These are phyloP conservation scores for Lodderomyces metapsilosis DNA, from an alignment of 1,139 yeast species.

Conservation along the genomic window DNA sequence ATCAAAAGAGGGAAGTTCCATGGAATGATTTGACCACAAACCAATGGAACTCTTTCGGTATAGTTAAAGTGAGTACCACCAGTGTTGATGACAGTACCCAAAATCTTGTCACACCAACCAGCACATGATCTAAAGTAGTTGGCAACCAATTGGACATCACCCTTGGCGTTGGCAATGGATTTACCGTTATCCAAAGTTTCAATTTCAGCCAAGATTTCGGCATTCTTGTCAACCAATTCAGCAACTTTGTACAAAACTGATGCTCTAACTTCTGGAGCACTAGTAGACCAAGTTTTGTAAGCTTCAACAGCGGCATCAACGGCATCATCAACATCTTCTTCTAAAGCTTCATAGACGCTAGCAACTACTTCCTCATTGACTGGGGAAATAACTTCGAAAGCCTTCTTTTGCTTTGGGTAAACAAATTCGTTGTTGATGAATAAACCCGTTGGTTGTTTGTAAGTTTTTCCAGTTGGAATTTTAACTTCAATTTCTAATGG, in stretches of 20 bases:
- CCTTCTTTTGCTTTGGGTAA: constrained; percentile 45
- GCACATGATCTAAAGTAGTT: constrained; percentile 71
- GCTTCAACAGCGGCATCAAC: constrained; percentile 77
- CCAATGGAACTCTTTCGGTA: constrained; percentile 63
- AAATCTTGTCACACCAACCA: constrained; percentile 81
- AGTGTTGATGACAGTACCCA: constrained; percentile 66
- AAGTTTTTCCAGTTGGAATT: constrained; percentile 58
- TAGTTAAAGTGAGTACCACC: constrained; percentile 62
- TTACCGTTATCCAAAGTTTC: constrained; percentile 84
- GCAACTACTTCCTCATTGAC: constrained; percentile 67
- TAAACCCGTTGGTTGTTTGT: constrained; percentile 46
- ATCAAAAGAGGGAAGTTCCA: constrained; percentile 87
- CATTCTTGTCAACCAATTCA: constrained; percentile 58
- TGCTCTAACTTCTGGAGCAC: constrained; percentile 51
- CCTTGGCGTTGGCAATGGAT: constrained; percentile 52
- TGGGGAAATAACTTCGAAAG: constrained; percentile 61
- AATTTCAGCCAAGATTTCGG: constrained; percentile 60
- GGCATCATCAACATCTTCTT: constrained; percentile 72
- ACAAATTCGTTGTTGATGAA: constrained; percentile 65
- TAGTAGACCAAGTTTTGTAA: constrained; percentile 41
- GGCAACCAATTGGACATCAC: constrained; percentile 63
- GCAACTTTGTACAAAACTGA: constrained; percentile 56
- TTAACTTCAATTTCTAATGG: constrained; percentile 50
- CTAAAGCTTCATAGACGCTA: constrained; percentile 64
- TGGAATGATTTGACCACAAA: constrained; percentile 80